These are phyloP conservation scores for Fusarium papillatum DNA, from an alignment of 2,329 filamentous ascomycete species.

Conservation along the genomic window DNA sequence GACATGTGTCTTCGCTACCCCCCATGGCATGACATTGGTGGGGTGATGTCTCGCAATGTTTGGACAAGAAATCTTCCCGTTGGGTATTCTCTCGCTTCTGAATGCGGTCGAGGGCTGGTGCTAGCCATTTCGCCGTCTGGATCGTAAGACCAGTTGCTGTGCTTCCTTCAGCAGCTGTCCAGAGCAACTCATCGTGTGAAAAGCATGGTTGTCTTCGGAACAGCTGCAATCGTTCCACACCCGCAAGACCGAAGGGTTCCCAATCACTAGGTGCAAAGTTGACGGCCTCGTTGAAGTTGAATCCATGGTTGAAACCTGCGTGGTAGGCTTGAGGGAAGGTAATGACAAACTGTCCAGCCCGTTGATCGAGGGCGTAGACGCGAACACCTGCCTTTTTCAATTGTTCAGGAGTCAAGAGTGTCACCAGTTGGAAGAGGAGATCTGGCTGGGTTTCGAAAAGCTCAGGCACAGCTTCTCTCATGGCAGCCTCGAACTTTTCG, in stretches of 20 bases:
- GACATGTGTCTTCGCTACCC: conserved; percentile 65
- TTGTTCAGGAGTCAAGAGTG: conserved; percentile 92
- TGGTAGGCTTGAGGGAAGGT: conserved; percentile 98
- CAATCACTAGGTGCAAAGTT: conserved; percentile 97
- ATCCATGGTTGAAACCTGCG: conserved; percentile 97
- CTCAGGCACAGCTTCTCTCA: conserved; percentile 95
- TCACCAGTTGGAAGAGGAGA: conserved; percentile 97
- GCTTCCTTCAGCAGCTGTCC: conserved; percentile 88
- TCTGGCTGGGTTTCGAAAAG: conserved; percentile 98
- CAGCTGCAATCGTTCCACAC: conserved; percentile 87
- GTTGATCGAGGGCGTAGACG: conserved; percentile 95
- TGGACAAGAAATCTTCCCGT: conserved; percentile 76
- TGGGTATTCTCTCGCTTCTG: conserved; percentile 79
- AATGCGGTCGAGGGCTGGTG: conserved; percentile 86
- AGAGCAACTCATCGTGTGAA: conserved; percentile 94
- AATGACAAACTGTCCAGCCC: conserved; percentile 95
- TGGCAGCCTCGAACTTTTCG: conserved; percentile 94
- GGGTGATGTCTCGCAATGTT: conserved; percentile 68
- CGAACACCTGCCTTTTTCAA: conserved; percentile 92
- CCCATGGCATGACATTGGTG: conserved; percentile 65
- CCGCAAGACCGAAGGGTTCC: conserved; percentile 91
- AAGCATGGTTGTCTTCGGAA: conserved; percentile 97
- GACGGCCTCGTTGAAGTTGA: conserved; percentile 99
- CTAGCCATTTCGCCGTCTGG: conserved; percentile 94
- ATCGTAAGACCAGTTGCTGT: conserved; percentile 76